Percentiles rank a stretch among this genome's conserved stretches.
Evolutionary conservation across 495 filamentous ascomycete species (phyloP).

Genomic region (Pseudomonodictys pantanalensis): DNA sequence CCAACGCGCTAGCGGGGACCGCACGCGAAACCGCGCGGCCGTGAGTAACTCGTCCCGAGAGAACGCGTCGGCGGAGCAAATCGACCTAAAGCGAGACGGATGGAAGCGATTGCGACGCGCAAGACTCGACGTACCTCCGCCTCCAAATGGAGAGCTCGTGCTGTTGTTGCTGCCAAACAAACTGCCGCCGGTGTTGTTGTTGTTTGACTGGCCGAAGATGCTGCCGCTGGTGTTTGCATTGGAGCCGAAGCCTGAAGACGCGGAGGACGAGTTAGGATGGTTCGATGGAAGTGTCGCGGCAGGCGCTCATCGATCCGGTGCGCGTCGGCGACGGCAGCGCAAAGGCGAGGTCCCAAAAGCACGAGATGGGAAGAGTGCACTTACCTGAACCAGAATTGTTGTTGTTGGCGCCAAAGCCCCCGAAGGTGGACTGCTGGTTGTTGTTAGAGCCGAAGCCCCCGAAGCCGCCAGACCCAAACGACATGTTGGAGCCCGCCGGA

Average conservation of each 20-base stretch:
- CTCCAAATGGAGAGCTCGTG: constrained; percentile 42
- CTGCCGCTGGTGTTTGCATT: constrained; percentile 40
- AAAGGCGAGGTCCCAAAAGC: constrained; percentile 4
- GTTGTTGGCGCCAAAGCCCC: constrained; percentile 31
- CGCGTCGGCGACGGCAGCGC: constrained; percentile 13
- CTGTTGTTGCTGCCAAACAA: constrained; percentile 51
- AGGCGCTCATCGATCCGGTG: constrained; percentile 18
- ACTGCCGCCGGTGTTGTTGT: constrained; percentile 45
- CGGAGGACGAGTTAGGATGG: constrained; percentile 33
- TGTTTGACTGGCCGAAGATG: constrained; percentile 31
- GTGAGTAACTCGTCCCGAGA: neutral
- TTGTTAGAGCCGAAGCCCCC: constrained; percentile 55
- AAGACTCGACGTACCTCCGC: constrained; percentile 49
- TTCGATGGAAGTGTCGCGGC: constrained; percentile 20
- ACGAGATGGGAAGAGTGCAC: constrained; percentile 10
- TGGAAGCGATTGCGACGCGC: constrained; percentile 23
- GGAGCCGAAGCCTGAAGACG: constrained; percentile 60
- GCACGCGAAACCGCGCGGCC: neutral
- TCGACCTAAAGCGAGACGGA: neutral
- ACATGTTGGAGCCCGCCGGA: constrained; percentile 26
- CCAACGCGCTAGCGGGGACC: neutral
- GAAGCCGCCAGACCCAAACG: constrained; percentile 38
- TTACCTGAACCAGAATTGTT: constrained; percentile 27
- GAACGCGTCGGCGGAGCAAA: neutral
- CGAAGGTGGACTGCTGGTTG: constrained; percentile 37